Conservation (phyloP, 257 asterid species). For the Solanum sitiens region DNA sequence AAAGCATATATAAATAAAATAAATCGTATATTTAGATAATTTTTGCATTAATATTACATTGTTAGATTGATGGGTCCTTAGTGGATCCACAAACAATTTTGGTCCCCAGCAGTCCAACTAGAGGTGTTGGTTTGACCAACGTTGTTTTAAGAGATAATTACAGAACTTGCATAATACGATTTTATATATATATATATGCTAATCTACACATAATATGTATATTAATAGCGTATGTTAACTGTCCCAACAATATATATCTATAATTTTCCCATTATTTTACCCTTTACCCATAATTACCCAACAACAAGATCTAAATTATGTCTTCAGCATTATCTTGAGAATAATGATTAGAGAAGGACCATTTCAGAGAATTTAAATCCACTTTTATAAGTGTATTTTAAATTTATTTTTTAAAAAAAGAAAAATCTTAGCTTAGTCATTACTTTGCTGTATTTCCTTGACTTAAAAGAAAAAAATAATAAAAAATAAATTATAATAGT, state of each 20-base stretch:
- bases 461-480: not conserved
- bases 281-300: not conserved
- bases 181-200: too few species aligned
- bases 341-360: not conserved
- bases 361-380: not conserved
- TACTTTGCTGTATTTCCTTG: not conserved
- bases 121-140: not conserved
- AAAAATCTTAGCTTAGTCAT: not conserved
- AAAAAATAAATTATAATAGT: too few species aligned
- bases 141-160: not conserved
- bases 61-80: not conserved
- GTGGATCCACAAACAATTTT: not conserved
- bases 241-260: too few species aligned
- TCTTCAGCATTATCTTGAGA: constrained; percentile 1
- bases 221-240: not conserved
- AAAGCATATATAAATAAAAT: too few species aligned
- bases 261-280: not conserved
- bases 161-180: not conserved
- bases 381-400: not conserved
- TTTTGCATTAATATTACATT: not conserved
- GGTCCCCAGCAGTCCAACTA: not conserved
- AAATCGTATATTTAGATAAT: too few species aligned
- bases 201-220: too few species aligned
- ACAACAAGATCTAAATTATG: constrained; percentile 1
- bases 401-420: too few species aligned